These are phyloP conservation scores for Phanerodontia chrysosporium DNA, from an alignment of 768 basidiomycete genomes.

Conservation along the genomic window DNA sequence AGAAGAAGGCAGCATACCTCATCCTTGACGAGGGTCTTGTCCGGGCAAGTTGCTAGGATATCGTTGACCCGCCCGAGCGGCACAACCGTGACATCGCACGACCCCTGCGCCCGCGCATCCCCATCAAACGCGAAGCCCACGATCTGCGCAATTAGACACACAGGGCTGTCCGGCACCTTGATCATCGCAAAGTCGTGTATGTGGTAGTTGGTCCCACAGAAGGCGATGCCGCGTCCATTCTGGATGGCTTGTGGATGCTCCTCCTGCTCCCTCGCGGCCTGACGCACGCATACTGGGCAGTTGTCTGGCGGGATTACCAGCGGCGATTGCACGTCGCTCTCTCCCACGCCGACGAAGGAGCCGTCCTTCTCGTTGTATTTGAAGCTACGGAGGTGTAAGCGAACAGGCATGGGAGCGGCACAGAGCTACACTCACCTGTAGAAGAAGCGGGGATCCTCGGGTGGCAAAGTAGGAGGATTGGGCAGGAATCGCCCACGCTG, in stretches of 20 bases:
- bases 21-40: slow-evolving; percentile 44
- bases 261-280: slow-evolving; percentile 30
- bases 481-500: not conserved
- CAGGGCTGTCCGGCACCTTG: slow-evolving; percentile 36
- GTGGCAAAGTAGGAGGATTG: not conserved
- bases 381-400: slow-evolving; percentile 34
- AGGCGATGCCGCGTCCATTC: slow-evolving; percentile 41
- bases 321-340: slow-evolving; percentile 18
- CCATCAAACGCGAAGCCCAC: slow-evolving; percentile 24
- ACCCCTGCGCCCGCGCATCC: slow-evolving; percentile 12
- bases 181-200: slow-evolving; percentile 57
- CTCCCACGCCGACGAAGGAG: slow-evolving; percentile 41
- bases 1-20: slow-evolving; percentile 41
- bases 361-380: slow-evolving; percentile 43
- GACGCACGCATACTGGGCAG: slow-evolving; percentile 45
- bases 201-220: slow-evolving; percentile 50
- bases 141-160: slow-evolving; percentile 57
- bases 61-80: slow-evolving; percentile 48
- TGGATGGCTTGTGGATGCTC: slow-evolving; percentile 17
- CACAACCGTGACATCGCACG: slow-evolving; percentile 20
- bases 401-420: not conserved
- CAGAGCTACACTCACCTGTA: slow-evolving; percentile 42
- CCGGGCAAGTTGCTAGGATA: slow-evolving; percentile 27
- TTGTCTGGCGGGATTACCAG: slow-evolving; percentile 41
- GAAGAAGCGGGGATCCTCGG: slow-evolving; percentile 43